These are phyloP conservation scores for Curvularia hawaiiensis DNA, from an alignment of 2,329 filamentous ascomycete genomes.

Conservation along the genomic window DNA sequence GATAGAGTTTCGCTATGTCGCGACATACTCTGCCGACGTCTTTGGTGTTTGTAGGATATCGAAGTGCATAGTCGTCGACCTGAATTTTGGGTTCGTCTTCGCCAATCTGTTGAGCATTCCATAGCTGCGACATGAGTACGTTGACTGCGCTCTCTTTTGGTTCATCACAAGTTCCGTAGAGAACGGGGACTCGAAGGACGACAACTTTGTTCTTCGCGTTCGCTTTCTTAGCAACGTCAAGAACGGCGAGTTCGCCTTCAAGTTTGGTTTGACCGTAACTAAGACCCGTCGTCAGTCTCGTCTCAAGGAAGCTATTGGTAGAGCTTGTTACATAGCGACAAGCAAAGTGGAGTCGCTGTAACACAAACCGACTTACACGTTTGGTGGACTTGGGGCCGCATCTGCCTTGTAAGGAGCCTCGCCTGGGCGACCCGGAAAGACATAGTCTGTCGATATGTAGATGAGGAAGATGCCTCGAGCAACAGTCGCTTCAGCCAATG, in stretches of 20 bases:
- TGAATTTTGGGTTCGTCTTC: slow-evolving; percentile 58
- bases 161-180: slow-evolving; percentile 76
- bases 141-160: slow-evolving; percentile 82
- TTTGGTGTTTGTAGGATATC: slow-evolving; percentile 88
- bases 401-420: slow-evolving; percentile 80
- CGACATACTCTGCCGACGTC: slow-evolving; percentile 81
- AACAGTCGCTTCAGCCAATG: slow-evolving; percentile 70
- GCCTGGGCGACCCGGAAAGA: slow-evolving; percentile 74
- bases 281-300: slow-evolving; percentile 2
- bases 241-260: slow-evolving; percentile 71
- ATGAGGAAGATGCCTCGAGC: slow-evolving; percentile 67
- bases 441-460: slow-evolving; percentile 84
- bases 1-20: slow-evolving; percentile 74
- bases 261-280: slow-evolving; percentile 73
- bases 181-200: slow-evolving; percentile 78
- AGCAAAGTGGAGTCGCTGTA: background rate
- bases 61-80: slow-evolving; percentile 85
- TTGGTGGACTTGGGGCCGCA: slow-evolving; percentile 70
- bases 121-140: slow-evolving; percentile 75
- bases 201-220: slow-evolving; percentile 50
- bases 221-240: slow-evolving; percentile 58
- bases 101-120: slow-evolving; percentile 69
- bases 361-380: slow-evolving; percentile 54
- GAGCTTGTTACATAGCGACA: no score
- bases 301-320: background rate